Percentiles rank a stretch among this genome's conserved stretches.
These are phyloP conservation scores for Scedosporium minutisporum DNA, from an alignment of 2,329 filamentous ascomycete species.

Conservation along the genomic window DNA sequence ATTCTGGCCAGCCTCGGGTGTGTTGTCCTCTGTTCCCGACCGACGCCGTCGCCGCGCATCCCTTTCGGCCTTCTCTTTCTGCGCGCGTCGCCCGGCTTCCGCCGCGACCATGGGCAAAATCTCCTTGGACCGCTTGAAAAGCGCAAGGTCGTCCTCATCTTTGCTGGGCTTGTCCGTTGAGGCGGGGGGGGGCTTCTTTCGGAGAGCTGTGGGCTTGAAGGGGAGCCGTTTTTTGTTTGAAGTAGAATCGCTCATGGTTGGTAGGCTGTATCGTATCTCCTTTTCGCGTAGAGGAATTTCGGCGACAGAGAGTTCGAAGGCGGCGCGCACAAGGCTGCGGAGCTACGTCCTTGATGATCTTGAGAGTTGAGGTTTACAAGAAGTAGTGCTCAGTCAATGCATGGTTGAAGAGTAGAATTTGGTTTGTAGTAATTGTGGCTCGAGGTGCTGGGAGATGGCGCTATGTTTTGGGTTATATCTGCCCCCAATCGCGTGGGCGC, in stretches of 20 bases:
- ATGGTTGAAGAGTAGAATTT: too few species aligned
- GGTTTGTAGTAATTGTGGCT: too few species aligned
- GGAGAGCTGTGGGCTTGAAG: slow-evolving; percentile 39
- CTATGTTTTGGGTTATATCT: too few species aligned
- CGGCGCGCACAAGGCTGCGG: background rate
- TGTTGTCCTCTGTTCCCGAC: background rate
- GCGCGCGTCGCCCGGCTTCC: slow-evolving; percentile 22
- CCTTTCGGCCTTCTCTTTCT: slow-evolving; percentile 10
- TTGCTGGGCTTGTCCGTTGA: slow-evolving; percentile 9
- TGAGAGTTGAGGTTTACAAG: too few species aligned
- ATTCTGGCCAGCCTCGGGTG: background rate
- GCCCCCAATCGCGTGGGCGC: background rate
- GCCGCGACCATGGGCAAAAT: slow-evolving; percentile 36
- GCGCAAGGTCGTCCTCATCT: slow-evolving; percentile 22
- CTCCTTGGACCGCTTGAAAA: slow-evolving; percentile 41
- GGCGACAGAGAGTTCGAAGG: background rate
- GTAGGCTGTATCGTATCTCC: background rate
- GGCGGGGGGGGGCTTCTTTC: slow-evolving; percentile 18
- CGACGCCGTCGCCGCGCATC: slow-evolving; percentile 5
- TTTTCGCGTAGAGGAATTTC: too few species aligned
- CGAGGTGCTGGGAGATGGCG: too few species aligned
- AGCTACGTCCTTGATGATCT: too few species aligned
- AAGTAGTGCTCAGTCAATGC: too few species aligned
- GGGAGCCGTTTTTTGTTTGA: slow-evolving; percentile 33
- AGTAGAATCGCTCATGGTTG: slow-evolving; percentile 1